phyloP scores from a whole-genome alignment of 345 rosid genomes.

The Ceriops tagal region DNA sequence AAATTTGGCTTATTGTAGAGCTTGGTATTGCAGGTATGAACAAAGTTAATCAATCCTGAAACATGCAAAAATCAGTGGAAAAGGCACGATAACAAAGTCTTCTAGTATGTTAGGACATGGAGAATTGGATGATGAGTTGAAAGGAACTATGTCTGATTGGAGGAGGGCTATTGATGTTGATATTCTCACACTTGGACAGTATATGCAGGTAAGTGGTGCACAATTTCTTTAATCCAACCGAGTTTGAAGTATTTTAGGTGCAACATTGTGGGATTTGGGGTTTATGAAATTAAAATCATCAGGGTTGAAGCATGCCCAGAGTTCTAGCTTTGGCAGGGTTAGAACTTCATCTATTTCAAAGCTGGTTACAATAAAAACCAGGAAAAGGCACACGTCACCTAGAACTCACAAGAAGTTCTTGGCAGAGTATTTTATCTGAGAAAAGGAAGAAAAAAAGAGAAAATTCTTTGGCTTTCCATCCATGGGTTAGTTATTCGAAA shows the following conservation, averaged over 20 bases:
- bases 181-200: conserved; percentile 93
- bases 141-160: conserved; percentile 79
- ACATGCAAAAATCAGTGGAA: conserved; percentile 75
- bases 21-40: conserved; percentile 60
- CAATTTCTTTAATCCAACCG: neutral
- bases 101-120: conserved; percentile 98
- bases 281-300: neutral
- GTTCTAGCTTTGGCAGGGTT: neutral
- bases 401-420: no score
- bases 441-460: no score
- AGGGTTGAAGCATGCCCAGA: neutral
- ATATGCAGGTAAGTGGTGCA: conserved; percentile 64
- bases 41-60: conserved; percentile 86
- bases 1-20: conserved; percentile 9
- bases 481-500: no score
- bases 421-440: no score
- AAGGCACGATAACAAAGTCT: conserved; percentile 81
- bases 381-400: no score
- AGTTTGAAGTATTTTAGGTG: neutral
- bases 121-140: conserved; percentile 82
- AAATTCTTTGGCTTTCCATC: no score
- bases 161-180: conserved; percentile 88
- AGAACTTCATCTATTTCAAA: neutral
- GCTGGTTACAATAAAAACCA: neutral
- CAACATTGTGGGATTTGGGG: neutral